Evolutionary conservation across 768 basidiomycete species (phyloP), one percentile per base, ranked within the genome.

Genomic region (Lentinula boryana): DNA sequence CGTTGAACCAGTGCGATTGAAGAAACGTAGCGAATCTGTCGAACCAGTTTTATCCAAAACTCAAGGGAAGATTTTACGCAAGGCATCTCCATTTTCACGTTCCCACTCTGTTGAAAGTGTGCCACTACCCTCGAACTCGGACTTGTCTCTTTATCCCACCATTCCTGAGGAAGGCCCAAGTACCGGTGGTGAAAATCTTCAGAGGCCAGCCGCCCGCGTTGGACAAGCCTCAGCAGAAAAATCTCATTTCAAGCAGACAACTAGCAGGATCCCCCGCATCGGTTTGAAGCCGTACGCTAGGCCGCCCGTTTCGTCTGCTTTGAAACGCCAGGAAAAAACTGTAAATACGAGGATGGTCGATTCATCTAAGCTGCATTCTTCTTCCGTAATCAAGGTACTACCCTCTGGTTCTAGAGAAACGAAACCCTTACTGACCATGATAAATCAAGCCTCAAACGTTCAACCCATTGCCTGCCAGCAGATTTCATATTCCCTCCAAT

Each of bases 201-300:
- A 48, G 21, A 48, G 21, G 6, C 12, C 46, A 4, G 8, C 54
- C 18, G 21, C 32, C 35, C 23, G 53, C 33, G 51, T n/a, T 58
- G 41, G 54, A 0, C 50, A 60, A 15, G 62, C 58, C 33, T 50
- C 65, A 65, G 66, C 33, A 68, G 70, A 40, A 56, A 81, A 79
- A 59, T 82, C 82, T 16, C 76, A 63, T 49, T 67, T 86, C 56
- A 83, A 79, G 66, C 82, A 85, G 63, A 70, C 75, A 7, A 78
- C 75, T 0, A 85, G 86, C 69, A 78, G 78, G 68, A 88, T 88
- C 65, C 86, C 86, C 16, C 78, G 86, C 61, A 83, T 84, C 44
- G 78, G 78, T 38, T 70, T 69, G 27, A 87, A 86, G 58, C 86
- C 85, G 2, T 88, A 87, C 69, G 71, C 78, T 33, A 77, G 83